phyloP scores from a whole-genome alignment of 2,329 filamentous ascomycete species.

The Colletotrichum lindemuthianum region DNA sequence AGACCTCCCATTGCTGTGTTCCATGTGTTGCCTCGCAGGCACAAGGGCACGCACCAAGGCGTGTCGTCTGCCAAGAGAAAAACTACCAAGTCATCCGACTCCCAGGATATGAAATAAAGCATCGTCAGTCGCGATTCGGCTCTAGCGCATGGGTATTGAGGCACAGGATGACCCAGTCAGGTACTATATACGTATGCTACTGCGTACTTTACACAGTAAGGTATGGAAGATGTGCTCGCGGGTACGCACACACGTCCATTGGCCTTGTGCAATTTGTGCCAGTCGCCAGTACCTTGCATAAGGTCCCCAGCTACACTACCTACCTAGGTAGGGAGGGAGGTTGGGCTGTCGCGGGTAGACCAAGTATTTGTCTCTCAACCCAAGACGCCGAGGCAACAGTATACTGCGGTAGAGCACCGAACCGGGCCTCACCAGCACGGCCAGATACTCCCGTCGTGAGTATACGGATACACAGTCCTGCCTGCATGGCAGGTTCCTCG shows the following conservation, averaged over 20 bases:
- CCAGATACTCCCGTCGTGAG: neutral
- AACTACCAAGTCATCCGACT: constrained; percentile 23
- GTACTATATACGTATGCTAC: too few relatives aligned
- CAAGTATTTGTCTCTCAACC: constrained; percentile 15
- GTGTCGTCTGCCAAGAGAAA: constrained; percentile 11
- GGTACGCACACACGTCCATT: constrained; percentile 12
- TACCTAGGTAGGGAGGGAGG: constrained; percentile 22
- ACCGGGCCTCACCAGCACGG: too few relatives aligned
- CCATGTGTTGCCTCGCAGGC: neutral
- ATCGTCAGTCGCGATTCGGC: constrained; percentile 27
- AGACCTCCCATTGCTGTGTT: constrained; percentile 4
- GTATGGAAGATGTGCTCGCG: constrained; percentile 15
- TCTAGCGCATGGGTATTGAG: constrained; percentile 12
- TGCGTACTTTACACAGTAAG: too few relatives aligned
- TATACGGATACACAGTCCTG: too few relatives aligned
- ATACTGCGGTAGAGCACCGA: too few relatives aligned
- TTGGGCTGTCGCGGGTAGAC: constrained; percentile 29
- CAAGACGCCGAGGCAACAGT: constrained; percentile 3
- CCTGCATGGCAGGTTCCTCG: too few relatives aligned
- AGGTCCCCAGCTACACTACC: neutral
- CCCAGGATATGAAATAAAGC: constrained; percentile 1
- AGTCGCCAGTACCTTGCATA: constrained; percentile 35
- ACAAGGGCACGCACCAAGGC: constrained; percentile 9
- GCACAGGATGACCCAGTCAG: constrained; percentile 30
- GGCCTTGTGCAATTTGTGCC: constrained; percentile 35